Evolutionary conservation across 1,284 basidiomycete species (phyloP), one percentile per base, ranked within the genome.

Genomic region (Puccinia novopanici): DNA sequence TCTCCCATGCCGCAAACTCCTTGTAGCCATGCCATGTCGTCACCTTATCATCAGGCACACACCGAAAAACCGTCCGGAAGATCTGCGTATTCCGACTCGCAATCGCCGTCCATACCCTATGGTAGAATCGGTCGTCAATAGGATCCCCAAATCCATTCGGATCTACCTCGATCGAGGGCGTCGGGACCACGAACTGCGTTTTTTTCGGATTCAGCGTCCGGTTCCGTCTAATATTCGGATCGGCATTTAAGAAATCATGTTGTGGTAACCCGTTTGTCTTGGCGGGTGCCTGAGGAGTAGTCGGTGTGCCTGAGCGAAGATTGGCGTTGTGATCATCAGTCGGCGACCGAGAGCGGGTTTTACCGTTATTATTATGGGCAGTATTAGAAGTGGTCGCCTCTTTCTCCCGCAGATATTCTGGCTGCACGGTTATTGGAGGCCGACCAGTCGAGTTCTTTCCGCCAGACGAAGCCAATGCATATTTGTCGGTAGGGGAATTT

Each of bases 21-120:
- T 91, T 95, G 87, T 96, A 96, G 84, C 93, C 92, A 84, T 94
- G 94, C 95, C 95, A 98, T 0, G 94, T 95, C 0, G 91, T 92
- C 75, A 97, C 90, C 19, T 91, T 87, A 85, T 98, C 94, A 85
- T 97, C 95, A 4, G 95, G 95, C 54, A 94, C 88, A 70, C 92
- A 91, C 84, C 94, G 91, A 87, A 98, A 98, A 0, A 97, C 94
- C 85, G 93, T 95, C 80, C 94, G 91, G 87, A 90, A 96, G 82
- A 96, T 93, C 85, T 95, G 93, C 81, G 95, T 98, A 92, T 96
- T 85, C 50, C 84, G 82, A 82, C 70, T 84, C 37, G 81, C 82
- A 75, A 90, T 90, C 5, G 93, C 91, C 6, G 93, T 88, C 95
- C 95, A 98, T 63, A 93, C 89, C 82, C 92, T 89, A 84, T 92